phyloP scores from a whole-genome alignment of 768 basidiomycete genomes.

The Tylopilus subfusipes region DNA sequence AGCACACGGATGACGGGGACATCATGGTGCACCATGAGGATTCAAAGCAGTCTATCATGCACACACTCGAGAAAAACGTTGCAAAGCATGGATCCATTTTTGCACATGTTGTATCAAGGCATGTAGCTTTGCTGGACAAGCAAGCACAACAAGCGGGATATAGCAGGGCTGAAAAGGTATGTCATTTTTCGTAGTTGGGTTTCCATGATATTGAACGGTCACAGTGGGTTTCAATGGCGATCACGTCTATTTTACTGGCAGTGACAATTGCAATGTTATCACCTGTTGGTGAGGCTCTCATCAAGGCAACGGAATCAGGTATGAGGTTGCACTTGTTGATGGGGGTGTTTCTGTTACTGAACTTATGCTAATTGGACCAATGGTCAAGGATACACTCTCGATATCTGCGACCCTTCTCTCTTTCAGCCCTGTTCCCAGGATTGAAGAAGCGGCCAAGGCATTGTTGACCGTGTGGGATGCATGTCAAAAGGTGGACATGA shows the following conservation, averaged over 20 bases:
- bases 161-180: constrained; percentile 29
- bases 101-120: constrained; percentile 24
- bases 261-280: constrained; percentile 20
- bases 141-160: constrained; percentile 19
- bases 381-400: constrained; percentile 37
- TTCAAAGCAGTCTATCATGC: neutral
- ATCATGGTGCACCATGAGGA: neutral
- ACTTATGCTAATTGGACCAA: constrained; percentile 22
- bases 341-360: constrained; percentile 2
- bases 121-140: neutral
- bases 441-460: constrained; percentile 48
- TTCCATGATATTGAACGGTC: neutral
- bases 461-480: constrained; percentile 65
- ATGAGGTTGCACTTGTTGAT: neutral
- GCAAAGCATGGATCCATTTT: constrained; percentile 30
- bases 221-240: constrained; percentile 27
- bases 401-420: constrained; percentile 36
- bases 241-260: constrained; percentile 25
- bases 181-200: neutral
- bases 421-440: constrained; percentile 55
- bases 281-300: constrained; percentile 21
- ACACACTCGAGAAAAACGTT: constrained; percentile 17
- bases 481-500: constrained; percentile 56
- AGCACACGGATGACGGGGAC: neutral
- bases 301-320: constrained; percentile 22